Evolutionary conservation across 164 flowering plant genomes (phyloP), one percentile per base, ranked within the genome.

Genomic region (Pachysandra terminalis): DNA sequence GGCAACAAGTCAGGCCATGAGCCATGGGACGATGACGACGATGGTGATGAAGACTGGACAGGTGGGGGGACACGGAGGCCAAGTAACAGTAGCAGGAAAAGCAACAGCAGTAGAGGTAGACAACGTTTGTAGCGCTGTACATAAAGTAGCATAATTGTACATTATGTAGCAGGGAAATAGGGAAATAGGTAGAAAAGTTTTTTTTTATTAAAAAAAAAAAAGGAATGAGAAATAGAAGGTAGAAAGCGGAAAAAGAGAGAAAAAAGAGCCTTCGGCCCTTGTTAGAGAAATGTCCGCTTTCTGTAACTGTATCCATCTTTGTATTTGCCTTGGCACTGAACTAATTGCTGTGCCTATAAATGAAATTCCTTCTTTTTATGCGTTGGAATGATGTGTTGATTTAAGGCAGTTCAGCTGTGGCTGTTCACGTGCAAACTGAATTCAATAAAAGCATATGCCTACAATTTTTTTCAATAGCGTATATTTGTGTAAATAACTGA

Each of bases 91-190:
- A 84, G 83, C 37, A 73, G 88, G 56, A 82, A 66, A 77, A 57
- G 77, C 64, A 73, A 27, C 58, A 72, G 71, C 64, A 68, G 62
- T 56, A 83, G 87, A 78, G 70, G 68, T 37, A 81, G 90, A 65
- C 84, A 75, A 63, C 78, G 83, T 65, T 73, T 28, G 52, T 80
- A 78, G 76, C 41, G 75, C 16, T 28, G 52, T 82, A 75, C 48
- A 58, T 60, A 64, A 51, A 71, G 72, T 81, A 74, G 72, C 84
- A 80, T 72, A 79, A 82, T n/a, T 85, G 86, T 85, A 83, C 81
- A 85, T 78, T 81, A 57, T 59, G 51, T 74, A 74, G 68, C 22
- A 52, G 66, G 56, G 27, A 61, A 10, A 26, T 41, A 40, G 53
- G 53, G 16, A 35, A 17, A 54, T 24, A 56, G 67, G 51, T 28